Evolutionary conservation across 2,329 filamentous ascomycete species (phyloP).

Genomic region (Gaeumannomyces tritici): DNA sequence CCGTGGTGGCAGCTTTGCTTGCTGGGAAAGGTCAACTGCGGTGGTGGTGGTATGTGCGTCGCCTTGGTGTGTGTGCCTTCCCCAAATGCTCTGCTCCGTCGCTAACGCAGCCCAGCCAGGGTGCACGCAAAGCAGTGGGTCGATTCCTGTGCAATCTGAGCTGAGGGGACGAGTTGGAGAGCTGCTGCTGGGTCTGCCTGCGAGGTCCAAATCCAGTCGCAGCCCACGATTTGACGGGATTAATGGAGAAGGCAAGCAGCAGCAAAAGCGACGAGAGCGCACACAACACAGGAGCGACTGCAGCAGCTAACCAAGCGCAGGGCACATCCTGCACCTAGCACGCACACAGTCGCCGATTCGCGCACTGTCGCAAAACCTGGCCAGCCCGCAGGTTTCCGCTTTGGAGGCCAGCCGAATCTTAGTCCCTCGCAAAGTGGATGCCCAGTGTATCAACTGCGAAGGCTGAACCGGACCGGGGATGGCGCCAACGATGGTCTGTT

Average conservation of each 20-base stretch:
- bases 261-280: not conserved
- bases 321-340: not conserved
- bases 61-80: not conserved
- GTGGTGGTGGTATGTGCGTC: constrained; percentile 1
- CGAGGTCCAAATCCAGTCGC: not conserved
- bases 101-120: not conserved
- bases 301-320: not conserved
- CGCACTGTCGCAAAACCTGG: not conserved
- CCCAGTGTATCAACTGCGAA: not conserved
- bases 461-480: not conserved
- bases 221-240: not conserved
- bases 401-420: not conserved
- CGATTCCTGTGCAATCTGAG: constrained; percentile 15
- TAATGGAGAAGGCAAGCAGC: not conserved
- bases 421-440: not conserved
- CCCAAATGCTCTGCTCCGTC: not conserved
- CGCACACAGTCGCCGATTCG: not conserved
- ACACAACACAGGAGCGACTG: not conserved
- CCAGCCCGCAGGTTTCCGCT: not conserved
- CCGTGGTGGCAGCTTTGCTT: not conserved
- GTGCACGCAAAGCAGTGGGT: constrained; percentile 9
- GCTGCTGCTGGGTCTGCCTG: not conserved
- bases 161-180: constrained; percentile 10
- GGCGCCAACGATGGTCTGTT: not conserved
- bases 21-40: not conserved